A percentile compares a stretch with the other conserved stretches of the same genome.
Conservation (phyloP, 2,329 filamentous ascomycete genomes). For the Rhinocladiella mackenziei region DNA sequence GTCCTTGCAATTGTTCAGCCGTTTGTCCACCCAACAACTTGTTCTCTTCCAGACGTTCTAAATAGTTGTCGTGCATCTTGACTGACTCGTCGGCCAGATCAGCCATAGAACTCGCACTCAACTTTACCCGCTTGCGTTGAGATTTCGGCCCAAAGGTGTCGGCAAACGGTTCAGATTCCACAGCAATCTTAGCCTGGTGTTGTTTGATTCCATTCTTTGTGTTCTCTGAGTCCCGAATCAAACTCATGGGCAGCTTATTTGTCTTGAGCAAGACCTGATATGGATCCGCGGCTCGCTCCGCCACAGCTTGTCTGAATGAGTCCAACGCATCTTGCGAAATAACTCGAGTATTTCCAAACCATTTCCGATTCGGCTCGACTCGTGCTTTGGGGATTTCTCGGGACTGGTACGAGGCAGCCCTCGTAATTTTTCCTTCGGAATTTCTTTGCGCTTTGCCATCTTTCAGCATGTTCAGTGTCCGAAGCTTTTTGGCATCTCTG, state of each 20-base stretch:
- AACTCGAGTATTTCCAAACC: constrained; percentile 91
- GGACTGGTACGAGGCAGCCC: constrained; percentile 79
- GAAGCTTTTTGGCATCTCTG: constrained; percentile 76
- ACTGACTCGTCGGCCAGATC: constrained; percentile 77
- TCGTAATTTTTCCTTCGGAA: constrained; percentile 74
- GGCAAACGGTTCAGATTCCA: constrained; percentile 79
- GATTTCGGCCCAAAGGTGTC: constrained; percentile 92
- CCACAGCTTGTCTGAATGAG: constrained; percentile 86
- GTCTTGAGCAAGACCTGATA: constrained; percentile 93
- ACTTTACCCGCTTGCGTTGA: constrained; percentile 86
- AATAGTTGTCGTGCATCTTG: constrained; percentile 75
- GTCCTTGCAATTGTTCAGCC: constrained; percentile 48
- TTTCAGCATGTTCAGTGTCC: constrained; percentile 84
- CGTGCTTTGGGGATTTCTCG: constrained; percentile 75
- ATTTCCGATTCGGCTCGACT: constrained; percentile 93
- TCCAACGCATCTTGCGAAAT: constrained; percentile 85
- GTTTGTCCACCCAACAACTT: constrained; percentile 66
- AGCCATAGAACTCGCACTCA: constrained; percentile 73
- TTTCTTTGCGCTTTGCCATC: constrained; percentile 80
- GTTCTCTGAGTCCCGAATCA: constrained; percentile 75
- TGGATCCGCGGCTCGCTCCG: constrained; percentile 82
- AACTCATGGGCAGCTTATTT: constrained; percentile 93
- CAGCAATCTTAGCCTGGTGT: constrained; percentile 88
- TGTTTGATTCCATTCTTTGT: constrained; percentile 78
- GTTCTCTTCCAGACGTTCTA: constrained; percentile 74